Percentiles rank a stretch among this genome's conserved stretches.
Evolutionary conservation across 306 rosid genomes (phyloP).

Genomic region (Cyamopsis tetragonoloba): DNA sequence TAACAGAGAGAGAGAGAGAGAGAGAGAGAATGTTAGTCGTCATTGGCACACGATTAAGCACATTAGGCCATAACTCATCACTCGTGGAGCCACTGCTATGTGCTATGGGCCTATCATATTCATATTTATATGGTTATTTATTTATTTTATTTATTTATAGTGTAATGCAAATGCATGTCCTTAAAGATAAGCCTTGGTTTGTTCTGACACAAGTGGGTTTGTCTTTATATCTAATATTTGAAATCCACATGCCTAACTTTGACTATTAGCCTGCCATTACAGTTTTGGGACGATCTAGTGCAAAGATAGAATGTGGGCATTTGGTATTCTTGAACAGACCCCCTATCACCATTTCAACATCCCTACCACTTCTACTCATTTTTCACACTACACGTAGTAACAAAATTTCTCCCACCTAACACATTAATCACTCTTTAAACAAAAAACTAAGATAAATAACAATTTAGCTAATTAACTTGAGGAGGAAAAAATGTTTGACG

Average conservation of each 20-base stretch:
- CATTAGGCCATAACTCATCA: slow-evolving; percentile 20
- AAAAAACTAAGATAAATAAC: no score
- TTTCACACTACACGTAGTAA: no score
- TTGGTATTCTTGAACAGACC: neutral
- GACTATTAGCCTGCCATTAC: slow-evolving; percentile 38
- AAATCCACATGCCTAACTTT: slow-evolving; percentile 43
- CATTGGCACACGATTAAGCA: slow-evolving; percentile 15
- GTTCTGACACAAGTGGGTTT: slow-evolving; percentile 38
- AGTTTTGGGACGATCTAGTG: slow-evolving; percentile 26
- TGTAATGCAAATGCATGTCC: slow-evolving; percentile 20
- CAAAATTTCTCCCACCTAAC: no score
- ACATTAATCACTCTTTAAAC: no score
- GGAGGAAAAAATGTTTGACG: no score
- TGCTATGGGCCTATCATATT: no score
- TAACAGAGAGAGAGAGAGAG: neutral
- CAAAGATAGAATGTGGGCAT: slow-evolving; percentile 11
- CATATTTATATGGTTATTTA: no score
- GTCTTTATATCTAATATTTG: slow-evolving; percentile 34
- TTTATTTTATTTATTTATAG: slow-evolving; percentile 24
- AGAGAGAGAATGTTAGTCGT: slow-evolving; percentile 11
- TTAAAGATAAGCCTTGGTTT: slow-evolving; percentile 29
- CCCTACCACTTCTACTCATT: no score
- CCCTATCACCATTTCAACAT: no score
- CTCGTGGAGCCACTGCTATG: slow-evolving; percentile 25
- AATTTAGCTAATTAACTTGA: no score